Base-by-base conservation (phyloP, 352 stramenopile species). In the Globisporangium takayamanum region DNA sequence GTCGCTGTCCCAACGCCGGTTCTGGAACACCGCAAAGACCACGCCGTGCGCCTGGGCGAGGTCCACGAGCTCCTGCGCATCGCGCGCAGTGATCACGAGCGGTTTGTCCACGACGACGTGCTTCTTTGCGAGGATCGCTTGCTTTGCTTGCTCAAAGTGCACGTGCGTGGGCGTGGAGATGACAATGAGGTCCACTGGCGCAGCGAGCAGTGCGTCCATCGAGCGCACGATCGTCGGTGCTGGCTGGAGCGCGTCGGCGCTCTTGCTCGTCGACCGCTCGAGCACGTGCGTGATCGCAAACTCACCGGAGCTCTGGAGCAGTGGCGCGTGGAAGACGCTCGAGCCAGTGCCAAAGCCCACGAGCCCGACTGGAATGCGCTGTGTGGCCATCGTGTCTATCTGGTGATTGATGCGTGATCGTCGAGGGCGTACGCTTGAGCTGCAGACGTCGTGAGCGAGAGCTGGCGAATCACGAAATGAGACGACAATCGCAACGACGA, bases 21-120 rank as follows among this genome's bases (percentile, higher is more conserved):
- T 90, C 61, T 90, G 80, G 69, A 90, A 90, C 11, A 91, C 75
- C 14, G 78, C 76, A 59, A 91, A 87, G 56, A 87, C 47, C 44
- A 91, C 81, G 33, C 64, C 67, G 48, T 88, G 71, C 30, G 62
- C 58, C 44, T 72, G 62, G n/a, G 78, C 76, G 11, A 78, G 59
- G 14, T 67, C 59, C 52, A 75, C 68, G 11, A 91, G 69, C 55
- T 84, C 78, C 46, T 74, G 53, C 25, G 78, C 81, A 41, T 91
- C 63, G 20, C 63, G 66, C 2, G 70, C 66, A 18, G 74, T 78
- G 67, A 88, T 68, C 53, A 77, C 85, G 47, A 91, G 66, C 50
- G 81, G 81, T 58, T 91, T 91, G 70, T 91, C 81, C 37, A 88
- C 77, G 8, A 91, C 72, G 18, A 91, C 78, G 61, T 91, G 78